Conservation (phyloP, 208 protist genomes). For the Trypanosoma platydactyli region DNA sequence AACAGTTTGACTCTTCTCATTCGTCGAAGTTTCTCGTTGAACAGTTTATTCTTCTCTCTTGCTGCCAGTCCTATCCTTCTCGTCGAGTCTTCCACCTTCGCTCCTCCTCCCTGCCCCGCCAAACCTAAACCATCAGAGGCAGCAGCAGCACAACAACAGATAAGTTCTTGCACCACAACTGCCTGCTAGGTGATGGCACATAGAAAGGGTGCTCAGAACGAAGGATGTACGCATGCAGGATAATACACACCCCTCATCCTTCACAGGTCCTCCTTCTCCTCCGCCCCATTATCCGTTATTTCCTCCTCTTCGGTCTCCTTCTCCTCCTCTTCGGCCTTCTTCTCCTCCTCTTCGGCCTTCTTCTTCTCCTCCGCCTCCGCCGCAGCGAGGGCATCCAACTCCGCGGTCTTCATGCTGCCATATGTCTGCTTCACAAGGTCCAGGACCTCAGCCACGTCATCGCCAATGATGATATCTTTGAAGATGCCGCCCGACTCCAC, state of each 20-base stretch:
- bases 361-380: conserved; percentile 10
- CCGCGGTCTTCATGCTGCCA: conserved; percentile 28
- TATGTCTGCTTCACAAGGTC: conserved; percentile 35
- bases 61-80: not conserved
- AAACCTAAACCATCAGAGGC: too few relatives aligned
- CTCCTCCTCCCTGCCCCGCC: not conserved
- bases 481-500: conserved; percentile 96
- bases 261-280: conserved; percentile 22
- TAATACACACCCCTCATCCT: not conserved
- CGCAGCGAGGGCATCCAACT: conserved; percentile 21
- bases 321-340: conserved; percentile 11
- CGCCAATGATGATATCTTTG: conserved; percentile 94
- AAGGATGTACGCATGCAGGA: not conserved
- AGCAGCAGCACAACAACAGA: too few relatives aligned
- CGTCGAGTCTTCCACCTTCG: not conserved
- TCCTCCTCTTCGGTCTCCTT: too few relatives aligned
- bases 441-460: conserved; percentile 86
- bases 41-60: not conserved
- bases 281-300: conserved; percentile 2
- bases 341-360: not conserved
- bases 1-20: not conserved
- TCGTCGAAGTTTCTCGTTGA: not conserved
- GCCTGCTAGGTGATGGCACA: too few relatives aligned
- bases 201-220: too few relatives aligned
- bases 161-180: too few relatives aligned